These are phyloP conservation scores for Exophiala calicioides DNA, from an alignment of 2,329 filamentous ascomycete species.

Conservation along the genomic window DNA sequence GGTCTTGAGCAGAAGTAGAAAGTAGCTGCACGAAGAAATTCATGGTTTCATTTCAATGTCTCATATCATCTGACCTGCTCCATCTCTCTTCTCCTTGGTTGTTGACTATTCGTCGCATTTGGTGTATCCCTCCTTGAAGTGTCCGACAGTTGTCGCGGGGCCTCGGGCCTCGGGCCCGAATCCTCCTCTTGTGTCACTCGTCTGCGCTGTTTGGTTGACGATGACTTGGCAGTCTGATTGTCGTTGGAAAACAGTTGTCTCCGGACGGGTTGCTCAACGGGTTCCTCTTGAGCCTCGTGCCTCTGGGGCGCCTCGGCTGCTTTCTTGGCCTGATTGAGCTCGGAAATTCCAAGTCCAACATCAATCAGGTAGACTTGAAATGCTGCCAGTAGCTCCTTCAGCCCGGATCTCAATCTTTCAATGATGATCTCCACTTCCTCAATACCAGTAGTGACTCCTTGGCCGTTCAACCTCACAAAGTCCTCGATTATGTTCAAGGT, in stretches of 20 bases:
- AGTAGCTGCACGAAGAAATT: background rate
- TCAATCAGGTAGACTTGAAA: conserved; percentile 76
- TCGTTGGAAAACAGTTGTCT: conserved; percentile 16
- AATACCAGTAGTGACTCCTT: conserved; percentile 40
- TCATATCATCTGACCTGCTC: conserved; percentile 22
- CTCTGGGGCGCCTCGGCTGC: conserved; percentile 43
- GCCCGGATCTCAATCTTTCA: conserved; percentile 62
- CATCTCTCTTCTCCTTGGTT: conserved; percentile 25
- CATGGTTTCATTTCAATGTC: background rate
- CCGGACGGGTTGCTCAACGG: conserved; percentile 5
- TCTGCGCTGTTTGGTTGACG: background rate
- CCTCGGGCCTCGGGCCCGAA: background rate
- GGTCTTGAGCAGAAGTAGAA: conserved; percentile 1
- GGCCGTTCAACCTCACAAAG: conserved; percentile 63
- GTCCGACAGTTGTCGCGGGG: conserved; percentile 3
- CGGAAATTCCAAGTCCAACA: conserved; percentile 67
- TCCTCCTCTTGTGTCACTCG: background rate
- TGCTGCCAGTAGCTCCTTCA: conserved; percentile 65
- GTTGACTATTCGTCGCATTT: conserved; percentile 4
- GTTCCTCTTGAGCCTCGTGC: conserved; percentile 7
- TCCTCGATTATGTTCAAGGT: conserved; percentile 69
- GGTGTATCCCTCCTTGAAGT: background rate
- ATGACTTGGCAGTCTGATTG: conserved; percentile 2
- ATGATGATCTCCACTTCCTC: conserved; percentile 72
- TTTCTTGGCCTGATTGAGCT: conserved; percentile 73